A percentile compares a stretch with the other conserved stretches of the same genome.
These are phyloP conservation scores for Jackrogersella minutella DNA, from an alignment of 495 filamentous ascomycete genomes.

Conservation along the genomic window DNA sequence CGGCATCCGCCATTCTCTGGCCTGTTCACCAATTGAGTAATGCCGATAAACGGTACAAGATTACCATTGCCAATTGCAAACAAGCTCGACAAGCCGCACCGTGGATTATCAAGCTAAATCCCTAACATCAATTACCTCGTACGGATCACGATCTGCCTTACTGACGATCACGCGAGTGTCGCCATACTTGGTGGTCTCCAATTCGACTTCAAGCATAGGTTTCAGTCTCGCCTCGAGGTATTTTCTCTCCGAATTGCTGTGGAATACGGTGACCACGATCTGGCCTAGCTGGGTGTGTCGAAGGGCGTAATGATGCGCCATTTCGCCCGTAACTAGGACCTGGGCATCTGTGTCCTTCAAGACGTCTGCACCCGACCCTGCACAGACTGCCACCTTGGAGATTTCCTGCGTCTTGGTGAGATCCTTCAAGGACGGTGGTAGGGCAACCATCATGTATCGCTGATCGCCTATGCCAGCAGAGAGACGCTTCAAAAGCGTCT, in stretches of 20 bases:
- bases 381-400: slow-evolving; percentile 73
- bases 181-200: slow-evolving; percentile 49
- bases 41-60: background rate
- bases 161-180: slow-evolving; percentile 75
- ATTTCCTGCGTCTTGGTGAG: slow-evolving; percentile 52
- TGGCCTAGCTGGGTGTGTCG: slow-evolving; percentile 88
- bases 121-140: slow-evolving; percentile 55
- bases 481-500: slow-evolving; percentile 64
- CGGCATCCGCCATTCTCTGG: background rate
- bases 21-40: background rate
- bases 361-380: slow-evolving; percentile 80
- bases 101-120: slow-evolving; percentile 21
- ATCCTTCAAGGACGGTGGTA: slow-evolving; percentile 40
- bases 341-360: slow-evolving; percentile 75
- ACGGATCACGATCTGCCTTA: slow-evolving; percentile 76
- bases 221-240: slow-evolving; percentile 78
- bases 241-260: slow-evolving; percentile 88
- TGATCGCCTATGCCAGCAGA: slow-evolving; percentile 48
- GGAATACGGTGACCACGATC: slow-evolving; percentile 82
- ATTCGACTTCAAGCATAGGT: slow-evolving; percentile 62
- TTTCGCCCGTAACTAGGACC: slow-evolving; percentile 87
- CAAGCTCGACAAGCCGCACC: background rate
- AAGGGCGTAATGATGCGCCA: slow-evolving; percentile 91
- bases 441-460: slow-evolving; percentile 52
- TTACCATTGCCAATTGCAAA: background rate